These are phyloP conservation scores for Nothophoma quercina DNA, from an alignment of 2,329 filamentous ascomycete genomes.

Conservation along the genomic window DNA sequence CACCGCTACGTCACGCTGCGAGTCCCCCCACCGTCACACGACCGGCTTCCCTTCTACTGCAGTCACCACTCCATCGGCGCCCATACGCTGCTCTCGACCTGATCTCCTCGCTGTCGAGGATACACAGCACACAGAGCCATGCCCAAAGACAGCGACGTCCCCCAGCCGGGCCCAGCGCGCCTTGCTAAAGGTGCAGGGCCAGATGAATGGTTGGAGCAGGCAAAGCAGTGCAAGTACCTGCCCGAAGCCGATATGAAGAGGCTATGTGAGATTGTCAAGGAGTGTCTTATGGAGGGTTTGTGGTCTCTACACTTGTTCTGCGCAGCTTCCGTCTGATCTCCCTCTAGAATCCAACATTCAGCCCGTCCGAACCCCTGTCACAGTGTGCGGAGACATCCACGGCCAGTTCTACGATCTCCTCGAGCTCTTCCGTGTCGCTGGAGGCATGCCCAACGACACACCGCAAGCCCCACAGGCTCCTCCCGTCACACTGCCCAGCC, in stretches of 20 bases:
- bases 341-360: constrained; percentile 92
- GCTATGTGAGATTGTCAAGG: constrained; percentile 97
- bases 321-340: not conserved
- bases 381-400: constrained; percentile 97
- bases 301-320: not conserved
- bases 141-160: constrained; percentile 68
- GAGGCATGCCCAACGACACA: constrained; percentile 89
- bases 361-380: constrained; percentile 95
- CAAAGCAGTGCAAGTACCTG: constrained; percentile 96
- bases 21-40: constrained; percentile 42
- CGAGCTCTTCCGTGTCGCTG: constrained; percentile 94
- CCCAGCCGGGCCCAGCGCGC: constrained; percentile 89
- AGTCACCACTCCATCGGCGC: constrained; percentile 13
- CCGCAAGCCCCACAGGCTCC: constrained; percentile 68
- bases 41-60: constrained; percentile 22
- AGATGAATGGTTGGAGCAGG: constrained; percentile 96
- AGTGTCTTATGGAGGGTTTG: constrained; percentile 96
- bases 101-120: not conserved
- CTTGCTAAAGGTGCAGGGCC: constrained; percentile 83
- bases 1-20: constrained; percentile 39
- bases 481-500: constrained; percentile 66
- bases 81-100: not conserved
- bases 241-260: constrained; percentile 98
- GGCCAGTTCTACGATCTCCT: constrained; percentile 98
- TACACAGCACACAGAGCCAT: constrained; percentile 39